Evolutionary conservation across 2,329 filamentous ascomycete species (phyloP), one percentile per base, ranked within the genome.

Genomic region (Cercospora janseana): DNA sequence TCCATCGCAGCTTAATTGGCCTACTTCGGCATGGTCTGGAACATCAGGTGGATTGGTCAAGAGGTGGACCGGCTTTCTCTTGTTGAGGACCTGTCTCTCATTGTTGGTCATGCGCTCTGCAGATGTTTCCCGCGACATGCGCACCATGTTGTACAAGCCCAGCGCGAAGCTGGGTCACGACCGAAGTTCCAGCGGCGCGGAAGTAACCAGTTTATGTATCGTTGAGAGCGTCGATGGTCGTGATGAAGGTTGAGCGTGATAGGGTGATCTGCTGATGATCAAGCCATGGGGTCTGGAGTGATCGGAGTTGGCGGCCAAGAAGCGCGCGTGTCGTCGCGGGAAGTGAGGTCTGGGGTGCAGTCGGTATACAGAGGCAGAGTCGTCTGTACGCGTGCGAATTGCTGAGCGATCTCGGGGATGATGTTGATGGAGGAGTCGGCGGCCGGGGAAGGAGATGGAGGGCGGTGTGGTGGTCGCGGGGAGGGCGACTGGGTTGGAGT

Each of bases 11-110:
- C 20, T n/a, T 31, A n/a, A n/a, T 26, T 27, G 49, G 67, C 79
- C 62, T 78, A 92, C 91, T 80, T 97, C 90, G 61, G 81, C 79
- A 63, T 87, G 83, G 59, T 95, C 88, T 75, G 93, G 84, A 60
- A 90, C 79, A 59, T 92, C 81, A 45, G 80, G 75, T 16, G 87
- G 86, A 40, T 79, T 78, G 42, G 86, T 79, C 60, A 91, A 76
- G 68, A 89, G 87, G 72, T 88, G 84, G 66, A 97, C 90, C 50
- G 91, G 91, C 73, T 97, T 97, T 64, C 93, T 83, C 76, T 97
- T 97, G 72, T 88, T 96, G 58, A 95, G 80, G 62, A 98, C 92
- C 92, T 97, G 66, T 45, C 27, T 31, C 46, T 52, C 20, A 23
- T 46, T 59, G 56, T 60, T 60, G 58, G 58, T 49, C 29, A 44